Conservation (phyloP, 805 yeast species). For the Yamadazyma philogaea region DNA sequence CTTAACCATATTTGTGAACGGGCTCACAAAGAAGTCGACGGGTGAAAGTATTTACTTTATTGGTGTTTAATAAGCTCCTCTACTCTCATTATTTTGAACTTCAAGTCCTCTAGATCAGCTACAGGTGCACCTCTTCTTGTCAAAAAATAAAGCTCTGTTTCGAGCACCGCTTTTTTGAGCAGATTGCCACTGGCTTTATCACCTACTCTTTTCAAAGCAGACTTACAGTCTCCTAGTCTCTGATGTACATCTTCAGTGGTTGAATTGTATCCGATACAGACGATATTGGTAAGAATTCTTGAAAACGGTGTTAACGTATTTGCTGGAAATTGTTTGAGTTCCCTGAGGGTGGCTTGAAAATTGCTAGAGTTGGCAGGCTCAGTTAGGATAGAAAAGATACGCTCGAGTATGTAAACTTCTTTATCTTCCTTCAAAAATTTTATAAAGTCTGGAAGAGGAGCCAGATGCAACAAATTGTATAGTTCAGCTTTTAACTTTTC, state of each 20-base stretch:
- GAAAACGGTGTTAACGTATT: background rate
- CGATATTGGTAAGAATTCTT: background rate
- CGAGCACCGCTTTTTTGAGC: background rate
- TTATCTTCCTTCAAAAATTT: background rate
- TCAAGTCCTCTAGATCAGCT: slow-evolving; percentile 2
- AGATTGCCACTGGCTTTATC: background rate
- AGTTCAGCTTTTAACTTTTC: background rate
- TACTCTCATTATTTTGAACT: slow-evolving; percentile 1
- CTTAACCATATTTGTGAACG: background rate
- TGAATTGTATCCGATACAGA: background rate
- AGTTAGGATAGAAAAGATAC: background rate
- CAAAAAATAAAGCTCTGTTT: background rate
- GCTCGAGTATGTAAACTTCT: background rate
- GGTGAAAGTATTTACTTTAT: too few relatives aligned
- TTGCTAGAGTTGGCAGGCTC: background rate
- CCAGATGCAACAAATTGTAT: background rate
- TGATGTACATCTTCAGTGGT: background rate
- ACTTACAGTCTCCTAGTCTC: background rate
- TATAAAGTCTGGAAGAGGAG: background rate
- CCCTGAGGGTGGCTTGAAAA: background rate
- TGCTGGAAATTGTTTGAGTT: background rate
- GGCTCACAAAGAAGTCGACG: background rate
- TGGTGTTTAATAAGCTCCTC: background rate
- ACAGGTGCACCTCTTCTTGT: slow-evolving; percentile 1
- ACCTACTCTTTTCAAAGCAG: background rate